A percentile compares a stretch with the other conserved stretches of the same genome.
phyloP scores from a whole-genome alignment of 495 filamentous ascomycete species.

The Oidiodendron maius region DNA sequence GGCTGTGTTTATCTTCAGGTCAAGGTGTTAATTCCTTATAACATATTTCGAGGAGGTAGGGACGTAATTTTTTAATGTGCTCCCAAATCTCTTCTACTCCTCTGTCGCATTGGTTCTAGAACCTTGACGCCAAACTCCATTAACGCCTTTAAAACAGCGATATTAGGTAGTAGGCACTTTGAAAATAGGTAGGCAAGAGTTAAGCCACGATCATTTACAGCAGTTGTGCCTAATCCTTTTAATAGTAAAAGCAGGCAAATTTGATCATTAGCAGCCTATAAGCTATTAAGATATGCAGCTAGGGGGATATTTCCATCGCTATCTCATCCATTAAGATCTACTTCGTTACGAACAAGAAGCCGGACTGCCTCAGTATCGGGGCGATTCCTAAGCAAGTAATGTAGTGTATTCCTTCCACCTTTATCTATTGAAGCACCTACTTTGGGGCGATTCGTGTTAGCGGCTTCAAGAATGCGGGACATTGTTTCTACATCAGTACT shows the following conservation, averaged over 20 bases:
- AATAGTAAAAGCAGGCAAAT: conserved; percentile 3
- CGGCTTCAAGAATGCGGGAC: background rate
- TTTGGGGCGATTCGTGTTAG: background rate
- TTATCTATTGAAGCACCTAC: background rate
- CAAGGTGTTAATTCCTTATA: too few species aligned
- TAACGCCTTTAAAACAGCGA: background rate
- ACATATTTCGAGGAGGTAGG: too few species aligned
- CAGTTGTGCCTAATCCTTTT: background rate
- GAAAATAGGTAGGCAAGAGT: background rate
- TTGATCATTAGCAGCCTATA: background rate
- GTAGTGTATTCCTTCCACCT: background rate
- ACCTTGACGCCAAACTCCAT: too few species aligned
- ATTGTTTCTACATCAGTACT: background rate
- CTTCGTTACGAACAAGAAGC: background rate
- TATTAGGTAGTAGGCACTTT: background rate
- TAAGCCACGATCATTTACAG: conserved; percentile 2
- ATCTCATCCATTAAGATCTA: conserved; percentile 5
- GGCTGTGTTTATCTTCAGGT: too few species aligned
- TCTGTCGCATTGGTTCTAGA: too few species aligned
- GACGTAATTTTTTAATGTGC: too few species aligned
- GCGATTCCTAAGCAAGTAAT: background rate
- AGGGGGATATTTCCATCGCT: conserved; percentile 5
- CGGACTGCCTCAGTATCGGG: background rate
- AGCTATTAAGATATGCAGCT: conserved; percentile 1
- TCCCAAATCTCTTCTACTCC: too few species aligned